Evolutionary conservation across 1,139 yeast species (phyloP).

Genomic region (Pichia sp.): DNA sequence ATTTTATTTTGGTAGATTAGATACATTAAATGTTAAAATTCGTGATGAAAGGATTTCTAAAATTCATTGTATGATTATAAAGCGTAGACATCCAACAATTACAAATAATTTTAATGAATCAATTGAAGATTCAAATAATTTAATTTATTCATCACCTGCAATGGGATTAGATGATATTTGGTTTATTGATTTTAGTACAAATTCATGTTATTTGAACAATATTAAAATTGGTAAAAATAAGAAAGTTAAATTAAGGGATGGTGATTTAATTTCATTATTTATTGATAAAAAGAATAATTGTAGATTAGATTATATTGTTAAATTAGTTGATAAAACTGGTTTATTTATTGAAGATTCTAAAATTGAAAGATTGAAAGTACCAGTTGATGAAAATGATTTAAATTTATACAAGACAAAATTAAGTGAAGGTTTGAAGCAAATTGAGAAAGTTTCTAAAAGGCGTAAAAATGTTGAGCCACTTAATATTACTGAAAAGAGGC

Average conservation of each 20-base stretch:
- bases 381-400: conserved; percentile 10
- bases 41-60: conserved; percentile 75
- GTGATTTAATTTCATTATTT: conserved; percentile 61
- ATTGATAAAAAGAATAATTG: conserved; percentile 48
- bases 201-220: conserved; percentile 67
- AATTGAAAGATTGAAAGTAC: conserved; percentile 1
- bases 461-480: conserved; percentile 10
- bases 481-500: neutral
- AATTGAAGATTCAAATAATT: neutral
- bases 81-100: conserved; percentile 49
- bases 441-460: conserved; percentile 4
- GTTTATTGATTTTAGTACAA: conserved; percentile 74
- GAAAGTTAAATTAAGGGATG: conserved; percentile 53
- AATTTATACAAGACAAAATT: conserved; percentile 9
- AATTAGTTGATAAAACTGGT: conserved; percentile 51
- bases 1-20: conserved; percentile 56
- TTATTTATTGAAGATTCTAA: conserved; percentile 8
- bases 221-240: conserved; percentile 51
- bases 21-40: conserved; percentile 47
- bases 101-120: neutral
- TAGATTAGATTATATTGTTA: conserved; percentile 45
- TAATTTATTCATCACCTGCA: conserved; percentile 55
- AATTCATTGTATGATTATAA: conserved; percentile 65
- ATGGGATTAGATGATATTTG: conserved; percentile 63
- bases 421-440: conserved; percentile 9